Base-by-base conservation (phyloP, 1,139 yeast genomes). In the Neolecta irregularis region DNA sequence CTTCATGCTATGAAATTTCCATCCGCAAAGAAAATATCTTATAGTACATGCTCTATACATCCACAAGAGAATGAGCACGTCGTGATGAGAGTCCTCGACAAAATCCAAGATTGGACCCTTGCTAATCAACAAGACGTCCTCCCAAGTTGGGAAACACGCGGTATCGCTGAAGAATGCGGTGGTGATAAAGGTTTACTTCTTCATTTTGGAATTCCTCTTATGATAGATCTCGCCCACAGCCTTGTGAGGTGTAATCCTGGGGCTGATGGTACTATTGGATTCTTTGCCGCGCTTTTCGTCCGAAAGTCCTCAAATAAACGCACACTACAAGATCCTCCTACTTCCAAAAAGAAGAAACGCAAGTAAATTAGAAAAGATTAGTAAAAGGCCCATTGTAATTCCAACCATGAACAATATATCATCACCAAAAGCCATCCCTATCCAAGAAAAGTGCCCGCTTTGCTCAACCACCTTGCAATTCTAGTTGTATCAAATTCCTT, bases 231-330 rank as follows among this genome's bases (percentile, higher is more conserved):
- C 33, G 93, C 95, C 0, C 83, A 75, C 2, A 88, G 92, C 0
- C 81, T 95, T 55, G 74, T 88, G 0, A 62, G 98, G 44, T 78
- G 88, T 0, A 56, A 72, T 32, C 94, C 96, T 1, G 75, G 72
- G 45, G 75, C 69, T 38, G 96, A 88, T 52, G 95, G 96, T 24
- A 98, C 98, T 8, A 88, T 88, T 47, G 98, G 98, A 0, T 88
- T 88, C 52, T 88, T 88, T 57, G 96, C 95, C 1, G 96, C 79
- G 1, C 73, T 80, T 39, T 77, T 78, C 52, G 68, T 72, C 34
- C 44, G 51, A 18, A n/a, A 26, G 4, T 11, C 18, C 5, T n/a
- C 9, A 26, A 26, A 26, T 11, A 6, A 6, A 26, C 11, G 9
- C 6, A 26, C 6, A 24, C 6, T 7, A 18, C 13, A 16, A 15